Base-by-base conservation (phyloP, 371 early-diverging fungal genomes). In the Mortierella polycephala region DNA sequence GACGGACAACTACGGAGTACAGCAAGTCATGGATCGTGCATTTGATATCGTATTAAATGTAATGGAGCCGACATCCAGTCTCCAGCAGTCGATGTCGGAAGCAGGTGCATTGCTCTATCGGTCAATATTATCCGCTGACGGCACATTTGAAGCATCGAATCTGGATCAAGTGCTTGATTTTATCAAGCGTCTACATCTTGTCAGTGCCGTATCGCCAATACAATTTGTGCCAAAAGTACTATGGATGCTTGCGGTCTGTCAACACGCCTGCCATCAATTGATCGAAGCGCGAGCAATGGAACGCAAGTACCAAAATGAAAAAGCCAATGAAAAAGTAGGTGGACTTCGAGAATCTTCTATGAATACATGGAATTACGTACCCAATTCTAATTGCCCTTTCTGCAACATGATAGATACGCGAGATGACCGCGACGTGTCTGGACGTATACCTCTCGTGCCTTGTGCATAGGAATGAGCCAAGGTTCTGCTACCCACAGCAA, bases 401-500 rank as follows among this genome's bases (percentile, higher is more conserved):
- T 20, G 52, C 37, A 16, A 8, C 21, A 0, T 9, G 39, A 23
- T 60, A 67, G 74, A 41, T 69, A 5, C 45, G 46, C 12, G 54
- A 69, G 39, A 20, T 45, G 44, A 55, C 20, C 12, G 70, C 71
- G 2, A 16, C 63, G 0, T 70, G 76, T 14, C 39, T 75, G 7
- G 76, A 75, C 55, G 40, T 71, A 5, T 75, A 58, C 13, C 60
- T 70, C 12, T 42, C 51, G 7, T 63, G 67, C 21, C 41, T 75
- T 18, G 54, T 58, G 11, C 60, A 69, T 46, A 65, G 67, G 37
- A 57, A 50, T 42, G 70, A 53, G 13, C 62, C 58, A 11, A 53
- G 67, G 12, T 67, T 50, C 54, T 8, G 20, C 18, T 7, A 3
- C 13, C 18, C 40, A 30, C 46, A 30, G n/a, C 21, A 3, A 16